Conservation (phyloP, 2,329 filamentous ascomycete species). For the Botryosphaeria dothidea region DNA sequence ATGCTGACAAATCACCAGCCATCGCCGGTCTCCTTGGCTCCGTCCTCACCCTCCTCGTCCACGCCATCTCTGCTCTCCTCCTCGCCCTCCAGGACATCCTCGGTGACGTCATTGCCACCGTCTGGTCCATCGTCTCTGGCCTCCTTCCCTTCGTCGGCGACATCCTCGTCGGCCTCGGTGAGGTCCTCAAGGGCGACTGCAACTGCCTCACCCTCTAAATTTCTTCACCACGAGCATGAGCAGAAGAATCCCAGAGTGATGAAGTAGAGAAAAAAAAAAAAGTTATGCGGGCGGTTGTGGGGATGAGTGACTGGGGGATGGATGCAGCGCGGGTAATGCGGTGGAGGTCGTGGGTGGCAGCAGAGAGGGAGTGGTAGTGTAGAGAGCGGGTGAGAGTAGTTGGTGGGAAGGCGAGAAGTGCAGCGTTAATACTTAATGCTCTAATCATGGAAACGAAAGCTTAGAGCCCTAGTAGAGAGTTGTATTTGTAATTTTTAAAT, state of each 20-base stretch:
- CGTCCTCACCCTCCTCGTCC: constrained; percentile 20
- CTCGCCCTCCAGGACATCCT: constrained; percentile 15
- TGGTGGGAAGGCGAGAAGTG: not conserved
- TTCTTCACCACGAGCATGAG: not conserved
- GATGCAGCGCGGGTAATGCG: not conserved
- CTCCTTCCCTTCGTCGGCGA: constrained; percentile 19
- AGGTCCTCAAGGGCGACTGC: constrained; percentile 20
- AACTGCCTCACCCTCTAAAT: constrained; percentile 18
- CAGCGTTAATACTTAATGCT: constrained; percentile 14
- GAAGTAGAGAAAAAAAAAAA: not conserved
- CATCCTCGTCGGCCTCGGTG: constrained; percentile 21
- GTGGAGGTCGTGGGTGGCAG: not conserved
- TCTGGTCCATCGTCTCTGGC: constrained; percentile 17
- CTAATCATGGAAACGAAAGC: constrained; percentile 7
- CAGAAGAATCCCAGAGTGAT: not conserved
- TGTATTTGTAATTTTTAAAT: constrained; percentile 19
- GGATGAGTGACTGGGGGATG: not conserved
- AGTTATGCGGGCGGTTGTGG: not conserved
- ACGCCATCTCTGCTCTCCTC: constrained; percentile 20
- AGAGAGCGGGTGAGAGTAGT: not conserved
- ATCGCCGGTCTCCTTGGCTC: constrained; percentile 19
- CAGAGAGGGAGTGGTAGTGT: not conserved
- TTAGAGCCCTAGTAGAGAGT: constrained; percentile 11
- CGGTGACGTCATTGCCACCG: constrained; percentile 18
- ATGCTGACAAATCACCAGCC: constrained; percentile 3